Conservation (phyloP, 352 stramenopile species). For the Pythium brachiatum region DNA sequence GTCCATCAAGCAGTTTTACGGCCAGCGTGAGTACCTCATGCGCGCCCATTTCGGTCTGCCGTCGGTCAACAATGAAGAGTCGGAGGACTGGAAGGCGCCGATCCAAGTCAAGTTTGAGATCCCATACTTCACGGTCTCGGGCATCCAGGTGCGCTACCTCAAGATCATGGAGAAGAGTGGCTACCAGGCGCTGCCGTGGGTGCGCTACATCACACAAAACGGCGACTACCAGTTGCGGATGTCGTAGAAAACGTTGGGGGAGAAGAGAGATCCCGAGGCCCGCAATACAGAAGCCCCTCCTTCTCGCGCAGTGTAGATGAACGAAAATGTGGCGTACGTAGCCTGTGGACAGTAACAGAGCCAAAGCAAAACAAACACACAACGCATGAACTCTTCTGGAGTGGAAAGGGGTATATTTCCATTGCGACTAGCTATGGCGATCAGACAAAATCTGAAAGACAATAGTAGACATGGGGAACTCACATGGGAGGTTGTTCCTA, state of each 20-base stretch:
- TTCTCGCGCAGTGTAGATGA: neutral
- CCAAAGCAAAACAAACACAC: too few species aligned
- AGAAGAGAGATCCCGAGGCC: neutral
- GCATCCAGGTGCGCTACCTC: constrained; percentile 99
- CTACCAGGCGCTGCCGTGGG: constrained; percentile 99
- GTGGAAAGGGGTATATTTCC: too few species aligned
- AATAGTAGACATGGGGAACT: too few species aligned
- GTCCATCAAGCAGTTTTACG: constrained; percentile 99
- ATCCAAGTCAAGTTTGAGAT: constrained; percentile 98
- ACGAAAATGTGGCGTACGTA: too few species aligned
- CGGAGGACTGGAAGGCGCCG: constrained; percentile 88
- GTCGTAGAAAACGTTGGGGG: constrained; percentile 69
- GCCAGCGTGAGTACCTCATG: constrained; percentile 99
- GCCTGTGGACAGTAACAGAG: too few species aligned
- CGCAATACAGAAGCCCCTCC: neutral
- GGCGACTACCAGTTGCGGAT: constrained; percentile 99
- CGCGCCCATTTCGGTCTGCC: constrained; percentile 31
- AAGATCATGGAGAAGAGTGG: constrained; percentile 99
- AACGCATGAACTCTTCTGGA: too few species aligned
- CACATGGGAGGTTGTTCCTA: too few species aligned
- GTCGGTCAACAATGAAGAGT: too few species aligned
- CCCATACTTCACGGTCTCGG: constrained; percentile 94
- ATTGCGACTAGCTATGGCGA: too few species aligned
- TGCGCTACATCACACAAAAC: constrained; percentile 99
- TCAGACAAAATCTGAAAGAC: too few species aligned